Percentiles rank a stretch among this genome's conserved stretches.
Evolutionary conservation across 1,284 basidiomycete genomes (phyloP).

Genomic region (Inonotus obliquus): DNA sequence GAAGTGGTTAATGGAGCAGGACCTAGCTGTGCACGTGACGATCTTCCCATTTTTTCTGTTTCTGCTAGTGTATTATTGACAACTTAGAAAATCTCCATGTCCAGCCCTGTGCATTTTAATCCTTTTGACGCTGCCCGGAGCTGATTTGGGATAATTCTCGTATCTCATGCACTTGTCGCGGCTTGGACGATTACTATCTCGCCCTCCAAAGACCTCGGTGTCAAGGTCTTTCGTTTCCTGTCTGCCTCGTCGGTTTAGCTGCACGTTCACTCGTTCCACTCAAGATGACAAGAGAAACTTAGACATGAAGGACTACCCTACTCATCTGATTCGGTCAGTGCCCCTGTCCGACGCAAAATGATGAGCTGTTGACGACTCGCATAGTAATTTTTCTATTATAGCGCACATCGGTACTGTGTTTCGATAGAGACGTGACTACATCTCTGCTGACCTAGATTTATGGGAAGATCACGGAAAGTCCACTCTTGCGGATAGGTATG

Average conservation of each 20-base stretch:
- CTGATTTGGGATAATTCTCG: no score
- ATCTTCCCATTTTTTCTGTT: no score
- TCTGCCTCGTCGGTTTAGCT: not conserved
- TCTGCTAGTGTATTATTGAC: no score
- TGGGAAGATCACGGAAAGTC: conserved; percentile 84
- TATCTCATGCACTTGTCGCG: no score
- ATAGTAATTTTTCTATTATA: conserved; percentile 90
- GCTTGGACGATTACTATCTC: no score
- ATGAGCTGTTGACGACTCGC: not conserved
- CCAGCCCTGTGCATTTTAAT: no score
- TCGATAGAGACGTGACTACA: not conserved
- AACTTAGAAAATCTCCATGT: no score
- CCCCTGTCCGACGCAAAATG: not conserved
- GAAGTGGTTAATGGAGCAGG: no score
- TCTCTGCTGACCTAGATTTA: not conserved
- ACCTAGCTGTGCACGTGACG: no score
- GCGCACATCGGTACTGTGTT: conserved; percentile 74
- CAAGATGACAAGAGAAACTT: conserved; percentile 24
- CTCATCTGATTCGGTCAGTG: conserved; percentile 70
- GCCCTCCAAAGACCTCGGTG: no score
- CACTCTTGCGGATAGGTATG: conserved; percentile 82
- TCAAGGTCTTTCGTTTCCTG: not conserved
- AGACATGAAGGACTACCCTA: conserved; percentile 67
- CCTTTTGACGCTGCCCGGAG: no score
- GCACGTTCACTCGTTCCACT: not conserved